phyloP scores from a whole-genome alignment of 768 basidiomycete genomes.

The Boletus huronensis region DNA sequence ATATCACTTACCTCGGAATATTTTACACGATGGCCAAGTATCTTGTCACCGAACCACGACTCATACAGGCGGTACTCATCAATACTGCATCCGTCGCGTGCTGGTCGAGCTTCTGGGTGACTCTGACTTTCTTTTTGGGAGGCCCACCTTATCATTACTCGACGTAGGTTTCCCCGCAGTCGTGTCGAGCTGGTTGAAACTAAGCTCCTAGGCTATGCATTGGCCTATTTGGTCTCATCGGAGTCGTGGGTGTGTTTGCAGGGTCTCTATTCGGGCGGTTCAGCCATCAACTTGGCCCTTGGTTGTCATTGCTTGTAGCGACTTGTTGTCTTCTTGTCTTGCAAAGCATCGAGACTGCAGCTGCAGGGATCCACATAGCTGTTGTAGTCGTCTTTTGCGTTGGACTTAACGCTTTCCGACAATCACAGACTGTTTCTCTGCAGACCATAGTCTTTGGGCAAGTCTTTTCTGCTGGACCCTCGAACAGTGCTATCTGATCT shows the following conservation, averaged over 20 bases:
- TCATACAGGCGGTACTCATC: conserved; percentile 32
- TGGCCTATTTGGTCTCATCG: conserved; percentile 48
- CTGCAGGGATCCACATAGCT: conserved; percentile 36
- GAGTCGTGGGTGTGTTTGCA: conserved; percentile 34
- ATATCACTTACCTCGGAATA: conserved; percentile 33
- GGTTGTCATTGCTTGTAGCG: conserved; percentile 38
- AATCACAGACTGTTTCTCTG: conserved; percentile 37
- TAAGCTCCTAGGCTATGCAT: conserved; percentile 26
- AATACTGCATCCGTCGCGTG: conserved; percentile 26
- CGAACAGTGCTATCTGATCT: background rate
- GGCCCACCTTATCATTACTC: conserved; percentile 36
- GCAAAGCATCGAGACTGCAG: conserved; percentile 35
- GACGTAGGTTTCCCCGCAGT: conserved; percentile 19
- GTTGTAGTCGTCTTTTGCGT: conserved; percentile 38
- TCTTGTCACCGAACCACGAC: conserved; percentile 38
- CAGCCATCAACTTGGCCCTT: conserved; percentile 34
- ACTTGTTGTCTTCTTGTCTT: conserved; percentile 26
- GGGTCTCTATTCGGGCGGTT: conserved; percentile 23
- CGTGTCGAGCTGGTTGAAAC: background rate
- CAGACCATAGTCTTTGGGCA: conserved; percentile 23
- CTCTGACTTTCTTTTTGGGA: conserved; percentile 42
- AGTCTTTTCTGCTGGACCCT: background rate
- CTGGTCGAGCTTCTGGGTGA: conserved; percentile 35
- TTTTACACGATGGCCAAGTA: conserved; percentile 39
- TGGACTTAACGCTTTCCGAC: conserved; percentile 36